A percentile compares a stretch with the other conserved stretches of the same genome.
Evolutionary conservation across 2,329 filamentous ascomycete species (phyloP).

Genomic region (Penicillium sp.): DNA sequence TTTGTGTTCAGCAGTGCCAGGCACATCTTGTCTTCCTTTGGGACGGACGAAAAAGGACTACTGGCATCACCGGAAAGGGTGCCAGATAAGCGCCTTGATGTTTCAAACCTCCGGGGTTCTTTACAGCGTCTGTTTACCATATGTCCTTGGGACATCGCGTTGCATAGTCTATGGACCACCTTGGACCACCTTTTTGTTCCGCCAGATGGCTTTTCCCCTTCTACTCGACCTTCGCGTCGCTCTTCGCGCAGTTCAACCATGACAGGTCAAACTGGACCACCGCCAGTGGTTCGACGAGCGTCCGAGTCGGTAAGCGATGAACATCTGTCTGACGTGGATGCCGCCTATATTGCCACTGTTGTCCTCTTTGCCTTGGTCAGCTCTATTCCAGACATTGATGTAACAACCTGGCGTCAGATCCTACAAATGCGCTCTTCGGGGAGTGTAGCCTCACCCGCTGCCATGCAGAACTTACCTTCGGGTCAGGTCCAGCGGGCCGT

Average conservation of each 20-base stretch:
- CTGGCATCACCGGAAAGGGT: constrained; percentile 1
- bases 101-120: constrained; percentile 33
- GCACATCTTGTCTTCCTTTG: constrained; percentile 45
- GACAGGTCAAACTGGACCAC: constrained; percentile 14
- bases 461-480: constrained; percentile 35
- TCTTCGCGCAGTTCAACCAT: constrained; percentile 31
- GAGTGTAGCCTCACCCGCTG: constrained; percentile 37
- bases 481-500: constrained; percentile 31
- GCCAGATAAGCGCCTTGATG: constrained; percentile 23
- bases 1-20: constrained; percentile 44
- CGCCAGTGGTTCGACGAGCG: constrained; percentile 28
- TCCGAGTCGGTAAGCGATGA: constrained; percentile 31
- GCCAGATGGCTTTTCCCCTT: constrained; percentile 35
- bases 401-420: constrained; percentile 40
- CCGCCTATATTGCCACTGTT: constrained; percentile 41
- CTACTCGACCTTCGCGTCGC: constrained; percentile 31
- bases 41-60: constrained; percentile 16
- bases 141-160: constrained; percentile 42
- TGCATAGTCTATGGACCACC: constrained; percentile 45
- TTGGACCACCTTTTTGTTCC: constrained; percentile 43
- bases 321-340: constrained; percentile 39
- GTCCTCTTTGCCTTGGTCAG: constrained; percentile 40
- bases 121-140: constrained; percentile 37
- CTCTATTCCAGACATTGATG: constrained; percentile 38
- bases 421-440: constrained; percentile 45